Evolutionary conservation across 2,329 filamentous ascomycete genomes (phyloP).

Genomic region (Claviceps lovelessii): DNA sequence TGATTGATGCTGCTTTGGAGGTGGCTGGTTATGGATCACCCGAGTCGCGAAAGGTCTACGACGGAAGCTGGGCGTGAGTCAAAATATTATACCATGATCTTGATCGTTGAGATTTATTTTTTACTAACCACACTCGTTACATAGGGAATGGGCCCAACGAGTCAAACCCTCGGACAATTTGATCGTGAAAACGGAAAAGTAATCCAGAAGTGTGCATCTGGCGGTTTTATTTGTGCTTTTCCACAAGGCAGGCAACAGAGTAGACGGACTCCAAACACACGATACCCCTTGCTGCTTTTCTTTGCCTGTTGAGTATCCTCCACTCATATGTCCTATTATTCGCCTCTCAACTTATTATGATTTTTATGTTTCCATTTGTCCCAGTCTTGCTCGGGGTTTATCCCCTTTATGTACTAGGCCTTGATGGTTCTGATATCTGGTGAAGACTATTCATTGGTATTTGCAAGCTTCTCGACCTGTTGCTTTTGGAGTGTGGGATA

Average conservation of each 20-base stretch:
- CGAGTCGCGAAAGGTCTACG: constrained; percentile 64
- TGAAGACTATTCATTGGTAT: not conserved
- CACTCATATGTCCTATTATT: not conserved
- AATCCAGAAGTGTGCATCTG: not conserved
- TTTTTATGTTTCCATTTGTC: not conserved
- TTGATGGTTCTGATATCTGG: not conserved
- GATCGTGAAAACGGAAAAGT: constrained; percentile 38
- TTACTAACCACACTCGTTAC: constrained; percentile 13
- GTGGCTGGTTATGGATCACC: constrained; percentile 60
- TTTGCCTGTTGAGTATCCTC: not conserved
- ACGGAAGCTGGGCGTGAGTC: constrained; percentile 96
- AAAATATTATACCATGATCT: not conserved
- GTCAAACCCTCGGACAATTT: constrained; percentile 47
- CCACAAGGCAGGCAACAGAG: not conserved
- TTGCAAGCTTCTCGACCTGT: not conserved
- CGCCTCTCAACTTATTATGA: not conserved
- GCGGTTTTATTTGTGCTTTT: not conserved
- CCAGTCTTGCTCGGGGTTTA: not conserved
- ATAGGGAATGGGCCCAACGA: constrained; percentile 54
- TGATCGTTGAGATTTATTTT: not conserved
- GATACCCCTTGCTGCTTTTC: not conserved
- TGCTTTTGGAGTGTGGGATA: not conserved
- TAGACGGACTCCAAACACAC: not conserved
- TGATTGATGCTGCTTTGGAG: constrained; percentile 74
- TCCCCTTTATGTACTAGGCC: not conserved